Evolutionary conservation across 2,329 filamentous ascomycete genomes (phyloP), one percentile per base, ranked within the genome.

Genomic region (Claviceps pazoutovae): DNA sequence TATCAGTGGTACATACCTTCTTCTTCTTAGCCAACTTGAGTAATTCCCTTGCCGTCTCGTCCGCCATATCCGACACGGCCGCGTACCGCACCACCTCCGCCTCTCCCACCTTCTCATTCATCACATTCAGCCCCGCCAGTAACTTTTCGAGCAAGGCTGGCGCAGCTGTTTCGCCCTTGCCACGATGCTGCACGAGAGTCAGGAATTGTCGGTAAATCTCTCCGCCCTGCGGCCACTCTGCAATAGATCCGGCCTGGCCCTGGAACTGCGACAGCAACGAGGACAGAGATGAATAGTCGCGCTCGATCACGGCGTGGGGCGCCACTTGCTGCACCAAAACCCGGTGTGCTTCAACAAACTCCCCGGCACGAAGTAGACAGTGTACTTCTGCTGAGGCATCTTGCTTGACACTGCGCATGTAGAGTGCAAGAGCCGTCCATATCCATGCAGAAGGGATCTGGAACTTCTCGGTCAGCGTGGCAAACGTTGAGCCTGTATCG

Each of bases 341-440:
- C 30, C 82, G 78, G 67, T 97, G 93, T 0, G 93, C 93, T 63
- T 93, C 87, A 34, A 80, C 74, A 66, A 82, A 86, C 43, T 86
- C 82, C 41, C 79, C 77, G 2, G 89, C 91, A 48, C 82, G 80
- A 54, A 97, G 76, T 13, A 98, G 80, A 60, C 83, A 93, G 51
- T 84, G 76, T 9, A 91, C 86, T 66, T 95, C 88, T 5, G 74
- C 73, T 46, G 74, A 76, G 11, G 84, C 75, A 63, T 90, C 81
- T 56, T 82, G 80, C 60, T 78, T 80, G 46, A 82, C 80, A 53
- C 83, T 82, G 55, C 86, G 84, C 68, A 88, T 89, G 66, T 85
- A 84, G 14, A 91, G 74, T 13, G 90, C 90, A 62, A 90, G 87
- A 17, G 93, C 88, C 54, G 88, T 80, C 81, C 87, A 95, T 49